Evolutionary conservation across 2,329 filamentous ascomycete genomes (phyloP), one percentile per base, ranked within the genome.

Genomic region (Colletotrichum caudatum): DNA sequence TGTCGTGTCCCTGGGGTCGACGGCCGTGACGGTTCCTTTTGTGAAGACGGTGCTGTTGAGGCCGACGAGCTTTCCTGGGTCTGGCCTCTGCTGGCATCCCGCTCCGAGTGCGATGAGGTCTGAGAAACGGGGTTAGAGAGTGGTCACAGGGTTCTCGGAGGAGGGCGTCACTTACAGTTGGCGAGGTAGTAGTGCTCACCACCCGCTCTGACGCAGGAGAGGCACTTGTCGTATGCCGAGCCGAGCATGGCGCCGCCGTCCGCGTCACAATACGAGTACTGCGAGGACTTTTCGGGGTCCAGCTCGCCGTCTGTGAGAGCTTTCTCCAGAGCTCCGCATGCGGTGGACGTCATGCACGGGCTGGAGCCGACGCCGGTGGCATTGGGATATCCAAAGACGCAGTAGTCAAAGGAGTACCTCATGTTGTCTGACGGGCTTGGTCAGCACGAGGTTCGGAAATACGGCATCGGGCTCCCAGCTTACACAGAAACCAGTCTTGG

Each of bases 401-500:
- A 89, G 72, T 84, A 84, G 66, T 85, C 82, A 56, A 88, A 81
- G 16, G 84, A 80, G 76, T 87, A 89, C 73, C 87, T 81, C 54
- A 88, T 76, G 73, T 89, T 89, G 73, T 89, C 87, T 89, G 26
- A 8, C 46, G 64, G 78, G 2, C 20, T 46, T 5, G n/a, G 16
- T 73, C 3, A 67, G 61, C 20, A 7, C 44, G 3, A 3, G n/a
- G 9, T 1, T 33, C 7, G 9, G 5, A 7, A 35, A 11, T 29
- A 37, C 39, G 39, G 20, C 11, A 14, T 2, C 20, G 53, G 37
- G 12, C 51, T 18, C 4, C 26, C 1, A n/a, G 80, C 87, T 79
- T 82, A 89, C 87, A 88, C 54, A 89, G 74, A 72, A 89, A 89
- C 87, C 87, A 89, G 59, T 82, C 80, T 72, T 87, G 85, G 73